Percentiles rank a stretch among this genome's conserved stretches.
Evolutionary conservation across 202 grass and related monocot genomes (phyloP).

Genomic region (Panicum virgatum): DNA sequence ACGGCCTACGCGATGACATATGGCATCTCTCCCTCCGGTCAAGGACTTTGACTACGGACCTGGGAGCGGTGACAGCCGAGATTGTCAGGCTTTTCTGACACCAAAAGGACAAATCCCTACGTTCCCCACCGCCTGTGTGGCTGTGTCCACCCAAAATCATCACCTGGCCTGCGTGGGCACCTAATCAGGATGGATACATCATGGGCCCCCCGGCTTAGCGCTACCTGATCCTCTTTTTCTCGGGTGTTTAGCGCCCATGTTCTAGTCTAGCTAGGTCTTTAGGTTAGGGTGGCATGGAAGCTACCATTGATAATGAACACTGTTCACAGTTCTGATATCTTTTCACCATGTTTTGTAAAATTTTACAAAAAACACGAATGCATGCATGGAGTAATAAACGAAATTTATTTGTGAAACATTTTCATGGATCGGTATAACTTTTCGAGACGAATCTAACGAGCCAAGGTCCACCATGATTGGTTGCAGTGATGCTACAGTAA

Average conservation of each 20-base stretch:
- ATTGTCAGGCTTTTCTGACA: conserved; percentile 62
- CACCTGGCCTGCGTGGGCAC: too few species aligned
- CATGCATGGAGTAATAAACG: too few species aligned
- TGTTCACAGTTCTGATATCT: not conserved
- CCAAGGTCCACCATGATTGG: too few species aligned
- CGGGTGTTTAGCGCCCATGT: not conserved
- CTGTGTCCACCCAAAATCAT: conserved; percentile 27
- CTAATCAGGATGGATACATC: too few species aligned
- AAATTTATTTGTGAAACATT: too few species aligned
- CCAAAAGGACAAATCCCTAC: conserved; percentile 15
- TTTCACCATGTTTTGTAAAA: too few species aligned
- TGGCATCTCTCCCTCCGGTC: conserved; percentile 36
- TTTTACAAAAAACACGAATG: too few species aligned
- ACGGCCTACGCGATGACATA: not conserved
- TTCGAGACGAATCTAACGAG: too few species aligned
- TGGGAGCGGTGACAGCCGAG: conserved; percentile 55
- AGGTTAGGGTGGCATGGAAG: not conserved
- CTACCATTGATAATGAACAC: not conserved
- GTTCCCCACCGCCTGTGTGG: conserved; percentile 2
- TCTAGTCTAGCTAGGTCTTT: not conserved
- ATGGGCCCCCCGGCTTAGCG: not conserved
- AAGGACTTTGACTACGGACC: conserved; percentile 63
- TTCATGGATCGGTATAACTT: too few species aligned
- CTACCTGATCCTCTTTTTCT: not conserved
- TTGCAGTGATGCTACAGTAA: too few species aligned